Evolutionary conservation across 345 rosid genomes (phyloP), one percentile per base, ranked within the genome.

Genomic region (Eucalyptus brandiana): DNA sequence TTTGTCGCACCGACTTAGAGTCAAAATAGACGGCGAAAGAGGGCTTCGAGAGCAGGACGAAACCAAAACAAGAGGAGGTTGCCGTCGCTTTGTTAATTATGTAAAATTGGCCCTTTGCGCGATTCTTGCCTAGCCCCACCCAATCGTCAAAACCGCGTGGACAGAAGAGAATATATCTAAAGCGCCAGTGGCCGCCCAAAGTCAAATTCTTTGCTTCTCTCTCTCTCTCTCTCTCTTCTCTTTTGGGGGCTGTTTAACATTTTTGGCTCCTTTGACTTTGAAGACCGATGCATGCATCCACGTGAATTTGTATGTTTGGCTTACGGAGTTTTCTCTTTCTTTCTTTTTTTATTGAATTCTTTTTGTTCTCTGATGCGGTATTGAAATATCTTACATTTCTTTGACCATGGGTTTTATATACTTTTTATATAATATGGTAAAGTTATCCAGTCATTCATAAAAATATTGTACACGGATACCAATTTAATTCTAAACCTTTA

Each of bases 391-490:
- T 21, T 4, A 30, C 37, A 6, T 65, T 24, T 3, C 32, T 60
- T 60, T 5, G 15, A 60, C 2, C n/a, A 12, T 60, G 15, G 67
- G 8, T 12, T 60, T 26, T 60, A 0, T 60, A 60, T 3, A 12
- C 4, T 12, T 2, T 26, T 60, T 6, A 60, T 28, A 60, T 26
- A 60, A 60, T 3, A 2, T 3, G 2, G 1, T 60, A 60, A 60
- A 26, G 14, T 28, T 60, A 0, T 28, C n/a, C 67, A 60, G 28
- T 60, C 8, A 12, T 0, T 28, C 3, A 12, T 60, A 2, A 60
- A 60, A 26, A 12, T 60, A 28, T 60, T 60, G 3, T 60, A 60
- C 1, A 56, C 0, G 32, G 0, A 60, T 6, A 2, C 0, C 15
- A 60, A 60, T 12, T 60, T 60, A 12, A 26, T 60, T 12, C 14